Evolutionary conservation across 169 alveolate species (phyloP).

Genomic region (Babesia bovis): DNA sequence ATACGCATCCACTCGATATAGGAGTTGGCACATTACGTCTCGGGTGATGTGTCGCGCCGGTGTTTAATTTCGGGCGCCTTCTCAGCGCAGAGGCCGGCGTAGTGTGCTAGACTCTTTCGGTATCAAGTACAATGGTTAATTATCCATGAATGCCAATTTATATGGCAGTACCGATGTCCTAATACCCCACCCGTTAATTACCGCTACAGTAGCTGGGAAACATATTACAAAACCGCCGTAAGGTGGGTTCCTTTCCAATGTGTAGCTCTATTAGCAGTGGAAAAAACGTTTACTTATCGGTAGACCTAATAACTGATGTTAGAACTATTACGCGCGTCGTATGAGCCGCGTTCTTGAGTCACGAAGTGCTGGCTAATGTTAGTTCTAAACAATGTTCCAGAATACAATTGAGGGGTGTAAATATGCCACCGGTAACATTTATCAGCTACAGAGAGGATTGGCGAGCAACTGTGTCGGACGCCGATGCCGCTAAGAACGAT

Average conservation of each 20-base stretch:
- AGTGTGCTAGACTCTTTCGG: background rate
- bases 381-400: too few relatives aligned
- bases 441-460: background rate
- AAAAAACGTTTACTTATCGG: too few relatives aligned
- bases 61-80: background rate
- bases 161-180: background rate
- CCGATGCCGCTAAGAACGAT: background rate
- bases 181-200: constrained; percentile 2
- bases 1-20: background rate
- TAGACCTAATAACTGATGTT: too few relatives aligned
- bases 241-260: too few relatives aligned
- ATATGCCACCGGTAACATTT: background rate
- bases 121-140: background rate
- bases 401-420: too few relatives aligned
- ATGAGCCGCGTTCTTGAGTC: too few relatives aligned
- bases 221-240: too few relatives aligned
- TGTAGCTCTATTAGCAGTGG: too few relatives aligned
- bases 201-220: too few relatives aligned
- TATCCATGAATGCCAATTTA: background rate
- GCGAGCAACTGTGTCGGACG: constrained; percentile 15
- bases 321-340: too few relatives aligned
- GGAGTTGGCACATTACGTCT: constrained; percentile 2
- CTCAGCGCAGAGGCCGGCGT: background rate
- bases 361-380: too few relatives aligned
- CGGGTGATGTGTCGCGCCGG: constrained; percentile 2